A percentile compares a stretch with the other conserved stretches of the same genome.
phyloP scores from a whole-genome alignment of 805 yeast genomes.

The Starmerella davenportii region DNA sequence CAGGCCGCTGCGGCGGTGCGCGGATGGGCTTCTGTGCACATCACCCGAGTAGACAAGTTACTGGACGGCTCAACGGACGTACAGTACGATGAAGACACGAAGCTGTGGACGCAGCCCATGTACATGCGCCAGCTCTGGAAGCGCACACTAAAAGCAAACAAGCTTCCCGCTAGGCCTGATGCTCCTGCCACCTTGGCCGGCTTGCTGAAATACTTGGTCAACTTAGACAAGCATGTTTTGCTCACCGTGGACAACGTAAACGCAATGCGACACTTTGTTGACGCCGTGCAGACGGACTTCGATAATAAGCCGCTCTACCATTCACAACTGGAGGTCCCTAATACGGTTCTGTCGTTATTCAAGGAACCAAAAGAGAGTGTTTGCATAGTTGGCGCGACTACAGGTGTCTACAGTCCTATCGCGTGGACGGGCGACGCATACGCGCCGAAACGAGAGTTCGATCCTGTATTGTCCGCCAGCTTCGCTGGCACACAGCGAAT shows the following conservation, averaged over 20 bases:
- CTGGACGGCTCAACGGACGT: conserved; percentile 63
- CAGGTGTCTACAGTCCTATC: conserved; percentile 31
- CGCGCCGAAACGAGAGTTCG: conserved; percentile 32
- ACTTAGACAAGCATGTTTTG: not conserved
- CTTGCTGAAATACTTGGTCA: not conserved
- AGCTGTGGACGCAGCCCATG: conserved; percentile 59
- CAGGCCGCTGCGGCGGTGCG: conserved; percentile 35
- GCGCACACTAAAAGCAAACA: conserved; percentile 34
- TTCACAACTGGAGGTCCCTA: conserved; percentile 45
- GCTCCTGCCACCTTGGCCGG: not conserved
- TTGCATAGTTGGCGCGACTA: conserved; percentile 45
- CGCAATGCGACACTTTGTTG: conserved; percentile 35
- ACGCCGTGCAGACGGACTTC: conserved; percentile 42
- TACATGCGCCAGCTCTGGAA: conserved; percentile 40
- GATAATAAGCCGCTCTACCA: conserved; percentile 40
- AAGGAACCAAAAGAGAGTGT: conserved; percentile 38
- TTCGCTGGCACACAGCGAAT: conserved; percentile 28
- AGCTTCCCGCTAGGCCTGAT: conserved; percentile 1
- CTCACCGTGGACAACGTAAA: conserved; percentile 61
- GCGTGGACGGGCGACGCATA: conserved; percentile 35
- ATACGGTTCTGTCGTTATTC: conserved; percentile 34
- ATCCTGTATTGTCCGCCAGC: conserved; percentile 34
- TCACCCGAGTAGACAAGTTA: conserved; percentile 42
- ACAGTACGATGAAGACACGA: conserved; percentile 30
- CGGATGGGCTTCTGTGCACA: conserved; percentile 35